Evolutionary conservation across 805 yeast genomes (phyloP).

Genomic region (Torulaspora microellipsoides): DNA sequence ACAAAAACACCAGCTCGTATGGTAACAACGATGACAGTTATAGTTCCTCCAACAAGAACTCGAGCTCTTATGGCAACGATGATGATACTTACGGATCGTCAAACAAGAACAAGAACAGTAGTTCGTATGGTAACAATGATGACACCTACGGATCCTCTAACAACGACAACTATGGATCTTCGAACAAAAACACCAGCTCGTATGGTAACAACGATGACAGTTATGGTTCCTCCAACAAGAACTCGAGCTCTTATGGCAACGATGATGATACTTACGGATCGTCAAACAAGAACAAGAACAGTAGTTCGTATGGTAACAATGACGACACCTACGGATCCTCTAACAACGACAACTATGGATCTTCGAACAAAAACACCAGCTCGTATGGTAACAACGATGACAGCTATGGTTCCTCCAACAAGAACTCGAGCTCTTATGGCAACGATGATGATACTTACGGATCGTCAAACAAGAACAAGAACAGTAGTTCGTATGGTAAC

Average conservation of each 20-base stretch:
- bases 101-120: constrained; percentile 21
- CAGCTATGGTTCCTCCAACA: constrained; percentile 23
- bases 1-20: constrained; percentile 27
- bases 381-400: constrained; percentile 31
- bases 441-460: constrained; percentile 23
- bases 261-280: constrained; percentile 16
- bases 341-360: constrained; percentile 21
- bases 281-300: constrained; percentile 18
- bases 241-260: constrained; percentile 25
- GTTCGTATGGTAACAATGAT: constrained; percentile 11
- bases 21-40: constrained; percentile 26
- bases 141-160: constrained; percentile 18
- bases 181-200: constrained; percentile 24
- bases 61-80: constrained; percentile 14
- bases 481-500: constrained; percentile 14
- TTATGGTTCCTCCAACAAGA: constrained; percentile 14
- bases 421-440: constrained; percentile 19
- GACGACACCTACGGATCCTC: constrained; percentile 18
- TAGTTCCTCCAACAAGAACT: constrained; percentile 18
- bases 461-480: constrained; percentile 18
- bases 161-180: constrained; percentile 22
- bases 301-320: constrained; percentile 10
- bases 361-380: constrained; percentile 21
- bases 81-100: constrained; percentile 16
- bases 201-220: constrained; percentile 25